Conservation (phyloP, 2,329 filamentous ascomycete genomes). For the Shiraia sp. region DNA sequence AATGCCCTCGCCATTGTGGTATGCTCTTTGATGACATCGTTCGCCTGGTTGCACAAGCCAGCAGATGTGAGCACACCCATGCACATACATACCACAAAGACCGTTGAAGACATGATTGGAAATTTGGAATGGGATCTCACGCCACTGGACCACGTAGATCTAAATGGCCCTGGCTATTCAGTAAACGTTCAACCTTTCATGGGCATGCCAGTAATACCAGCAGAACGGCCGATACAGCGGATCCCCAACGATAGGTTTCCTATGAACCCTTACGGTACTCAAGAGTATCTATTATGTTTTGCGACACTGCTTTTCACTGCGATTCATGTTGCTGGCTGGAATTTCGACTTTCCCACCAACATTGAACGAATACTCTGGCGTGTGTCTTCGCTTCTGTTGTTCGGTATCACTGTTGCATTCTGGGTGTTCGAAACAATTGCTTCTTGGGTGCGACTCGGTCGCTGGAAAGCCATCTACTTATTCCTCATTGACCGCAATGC, state of each 20-base stretch:
- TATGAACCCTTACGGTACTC: slow-evolving; percentile 14
- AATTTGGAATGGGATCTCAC: slow-evolving; percentile 17
- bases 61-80: slow-evolving; percentile 14
- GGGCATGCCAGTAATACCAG: slow-evolving; percentile 16
- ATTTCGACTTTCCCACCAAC: slow-evolving; percentile 15
- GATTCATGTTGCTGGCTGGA: slow-evolving; percentile 15
- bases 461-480: slow-evolving; percentile 17
- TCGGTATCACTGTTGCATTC: slow-evolving; percentile 21
- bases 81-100: slow-evolving; percentile 6
- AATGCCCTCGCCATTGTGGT: slow-evolving; percentile 21
- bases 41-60: slow-evolving; percentile 20
- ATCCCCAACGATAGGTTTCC: slow-evolving; percentile 20
- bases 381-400: slow-evolving; percentile 12
- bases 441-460: slow-evolving; percentile 18
- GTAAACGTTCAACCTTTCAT: slow-evolving; percentile 23
- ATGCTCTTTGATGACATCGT: slow-evolving; percentile 15
- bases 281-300: slow-evolving; percentile 18
- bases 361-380: slow-evolving; percentile 13
- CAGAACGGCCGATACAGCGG: slow-evolving; percentile 18
- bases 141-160: slow-evolving; percentile 7
- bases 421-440: slow-evolving; percentile 24
- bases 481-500: slow-evolving; percentile 12
- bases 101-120: slow-evolving; percentile 4
- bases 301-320: slow-evolving; percentile 10
- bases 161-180: slow-evolving; percentile 16